Evolutionary conservation across 306 rosid genomes (phyloP).

Genomic region (Rosa rugosa): DNA sequence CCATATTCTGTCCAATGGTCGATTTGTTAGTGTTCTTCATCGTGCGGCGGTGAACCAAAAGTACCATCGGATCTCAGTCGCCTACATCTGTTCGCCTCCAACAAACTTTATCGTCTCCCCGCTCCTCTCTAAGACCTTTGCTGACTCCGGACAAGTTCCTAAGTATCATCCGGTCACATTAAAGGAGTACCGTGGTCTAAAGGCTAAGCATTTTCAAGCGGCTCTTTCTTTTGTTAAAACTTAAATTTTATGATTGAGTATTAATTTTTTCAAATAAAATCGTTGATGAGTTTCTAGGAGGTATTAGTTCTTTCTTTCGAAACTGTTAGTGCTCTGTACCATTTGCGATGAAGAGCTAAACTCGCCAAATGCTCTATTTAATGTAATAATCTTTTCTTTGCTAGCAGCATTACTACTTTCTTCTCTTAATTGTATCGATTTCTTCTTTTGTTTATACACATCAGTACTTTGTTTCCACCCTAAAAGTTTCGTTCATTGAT

Average conservation of each 20-base stretch:
- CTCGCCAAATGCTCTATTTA: not conserved
- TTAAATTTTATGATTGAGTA: not conserved
- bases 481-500: not conserved
- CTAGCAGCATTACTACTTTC: not conserved
- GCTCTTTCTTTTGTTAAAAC: constrained; percentile 42
- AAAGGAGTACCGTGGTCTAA: constrained; percentile 48
- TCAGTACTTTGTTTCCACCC: not conserved
- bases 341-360: not conserved
- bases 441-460: not conserved
- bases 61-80: constrained; percentile 47
- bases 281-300: not conserved
- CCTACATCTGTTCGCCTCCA: constrained; percentile 53
- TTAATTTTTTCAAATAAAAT: no score
- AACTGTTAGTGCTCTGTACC: no score
- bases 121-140: not conserved
- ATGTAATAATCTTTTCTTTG: not conserved
- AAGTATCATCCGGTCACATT: constrained; percentile 46
- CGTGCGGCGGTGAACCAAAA: constrained; percentile 49
- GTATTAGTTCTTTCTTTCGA: not conserved
- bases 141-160: constrained; percentile 20
- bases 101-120: constrained; percentile 43
- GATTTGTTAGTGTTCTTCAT: constrained; percentile 47
- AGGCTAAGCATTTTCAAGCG: constrained; percentile 38
- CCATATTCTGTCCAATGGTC: constrained; percentile 55
- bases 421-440: not conserved